phyloP scores from a whole-genome alignment of 257 asterid species.

The Fraxinus anomala region DNA sequence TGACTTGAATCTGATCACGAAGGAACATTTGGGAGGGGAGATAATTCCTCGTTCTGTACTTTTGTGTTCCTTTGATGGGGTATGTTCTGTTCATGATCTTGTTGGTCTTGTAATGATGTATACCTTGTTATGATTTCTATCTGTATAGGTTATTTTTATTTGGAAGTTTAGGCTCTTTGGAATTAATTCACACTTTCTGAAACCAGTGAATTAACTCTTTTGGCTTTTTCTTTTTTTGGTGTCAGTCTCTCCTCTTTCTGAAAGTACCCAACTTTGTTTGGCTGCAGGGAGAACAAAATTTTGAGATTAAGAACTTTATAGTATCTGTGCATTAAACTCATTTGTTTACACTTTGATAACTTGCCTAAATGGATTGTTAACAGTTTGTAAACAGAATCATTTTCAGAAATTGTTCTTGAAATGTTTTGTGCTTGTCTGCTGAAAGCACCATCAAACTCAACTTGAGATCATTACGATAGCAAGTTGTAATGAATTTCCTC shows the following conservation, averaged over 20 bases:
- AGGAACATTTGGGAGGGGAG: constrained; percentile 96
- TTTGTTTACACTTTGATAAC: neutral
- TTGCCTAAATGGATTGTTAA: neutral
- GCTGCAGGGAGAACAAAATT: neutral
- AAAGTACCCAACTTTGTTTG: constrained; percentile 1
- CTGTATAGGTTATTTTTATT: constrained; percentile 1
- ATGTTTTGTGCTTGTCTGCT: neutral
- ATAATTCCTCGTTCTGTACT: constrained; percentile 98
- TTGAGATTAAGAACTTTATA: neutral
- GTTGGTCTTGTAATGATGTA: constrained; percentile 19
- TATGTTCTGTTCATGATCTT: constrained; percentile 38
- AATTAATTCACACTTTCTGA: neutral
- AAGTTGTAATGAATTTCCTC: neutral
- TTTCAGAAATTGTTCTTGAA: neutral
- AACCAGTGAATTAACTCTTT: neutral
- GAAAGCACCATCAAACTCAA: neutral
- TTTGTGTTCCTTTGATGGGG: constrained; percentile 95
- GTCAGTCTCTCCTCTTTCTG: neutral
- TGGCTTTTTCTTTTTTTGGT: constrained; percentile 5
- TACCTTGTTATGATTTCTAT: neutral
- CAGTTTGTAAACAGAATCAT: neutral
- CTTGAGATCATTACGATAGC: neutral
- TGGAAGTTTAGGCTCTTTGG: constrained; percentile 3
- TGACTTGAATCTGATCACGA: constrained; percentile 75
- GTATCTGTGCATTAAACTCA: neutral